Conservation (phyloP, 176 grass and related monocot species). For the Tillandsia leiboldiana region DNA sequence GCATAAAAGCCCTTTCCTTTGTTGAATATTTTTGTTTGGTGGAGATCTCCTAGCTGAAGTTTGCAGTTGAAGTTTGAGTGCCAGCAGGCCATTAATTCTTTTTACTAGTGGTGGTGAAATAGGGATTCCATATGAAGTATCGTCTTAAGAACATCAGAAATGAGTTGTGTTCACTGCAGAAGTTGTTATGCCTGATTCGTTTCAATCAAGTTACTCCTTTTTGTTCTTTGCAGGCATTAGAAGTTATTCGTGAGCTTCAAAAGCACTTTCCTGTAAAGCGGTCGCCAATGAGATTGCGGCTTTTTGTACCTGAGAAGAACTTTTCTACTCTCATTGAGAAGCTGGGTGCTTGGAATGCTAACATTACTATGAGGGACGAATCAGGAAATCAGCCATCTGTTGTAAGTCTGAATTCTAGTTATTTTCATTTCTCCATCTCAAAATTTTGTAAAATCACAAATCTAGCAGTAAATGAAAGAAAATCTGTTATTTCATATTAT, state of each 20-base stretch:
- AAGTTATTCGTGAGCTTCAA: conserved; percentile 71
- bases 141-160: background rate
- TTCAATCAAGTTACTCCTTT: background rate
- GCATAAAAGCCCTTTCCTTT: no score
- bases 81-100: no score
- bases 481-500: background rate
- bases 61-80: no score
- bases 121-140: background rate
- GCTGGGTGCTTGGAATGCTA: conserved; percentile 52
- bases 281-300: conserved; percentile 58
- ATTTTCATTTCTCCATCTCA: background rate
- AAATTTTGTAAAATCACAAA: background rate
- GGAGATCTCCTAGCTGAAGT: no score
- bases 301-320: conserved; percentile 54
- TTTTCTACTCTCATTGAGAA: conserved; percentile 56
- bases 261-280: conserved; percentile 75
- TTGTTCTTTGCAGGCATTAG: conserved; percentile 46
- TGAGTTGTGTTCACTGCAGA: background rate
- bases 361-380: conserved; percentile 51
- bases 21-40: no score
- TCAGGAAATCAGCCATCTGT: conserved; percentile 41
- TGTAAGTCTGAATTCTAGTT: conserved; percentile 35
- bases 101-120: no score
- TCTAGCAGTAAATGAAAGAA: background rate
- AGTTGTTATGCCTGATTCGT: no score